phyloP scores from a whole-genome alignment of 2,329 filamentous ascomycete genomes.

The Fusarium gaditjirri region DNA sequence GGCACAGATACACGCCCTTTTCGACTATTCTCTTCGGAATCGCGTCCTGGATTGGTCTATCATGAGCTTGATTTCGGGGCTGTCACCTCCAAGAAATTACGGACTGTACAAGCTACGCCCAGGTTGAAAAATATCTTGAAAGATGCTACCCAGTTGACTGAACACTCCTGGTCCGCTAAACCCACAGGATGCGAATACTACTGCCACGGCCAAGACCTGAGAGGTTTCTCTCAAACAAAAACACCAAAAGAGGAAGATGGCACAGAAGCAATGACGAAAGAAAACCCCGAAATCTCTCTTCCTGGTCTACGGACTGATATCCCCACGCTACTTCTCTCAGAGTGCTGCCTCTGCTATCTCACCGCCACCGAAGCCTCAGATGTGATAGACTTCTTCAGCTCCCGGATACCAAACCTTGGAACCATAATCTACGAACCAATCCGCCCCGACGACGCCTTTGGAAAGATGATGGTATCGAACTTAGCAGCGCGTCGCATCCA shows the following conservation, averaged over 20 bases:
- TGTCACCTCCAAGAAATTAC: constrained; percentile 76
- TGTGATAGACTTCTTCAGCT: constrained; percentile 73
- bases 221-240: constrained; percentile 47
- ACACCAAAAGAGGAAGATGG: not conserved
- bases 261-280: not conserved
- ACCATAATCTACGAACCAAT: constrained; percentile 92
- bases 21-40: constrained; percentile 68
- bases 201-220: constrained; percentile 76
- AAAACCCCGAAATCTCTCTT: constrained; percentile 24
- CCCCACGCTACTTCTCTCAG: constrained; percentile 88
- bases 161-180: constrained; percentile 56
- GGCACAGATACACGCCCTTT: constrained; percentile 94
- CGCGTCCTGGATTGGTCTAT: constrained; percentile 68
- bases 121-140: constrained; percentile 53
- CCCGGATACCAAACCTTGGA: constrained; percentile 59
- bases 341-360: constrained; percentile 96
- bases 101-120: constrained; percentile 60
- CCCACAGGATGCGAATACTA: constrained; percentile 58
- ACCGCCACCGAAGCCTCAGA: constrained; percentile 69
- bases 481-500: constrained; percentile 82
- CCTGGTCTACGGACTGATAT: constrained; percentile 63
- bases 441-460: constrained; percentile 84
- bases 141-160: constrained; percentile 44
- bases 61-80: constrained; percentile 91
- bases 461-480: constrained; percentile 91